These are phyloP conservation scores for Lactuca sativa DNA, from an alignment of 129 eudicot species.

Conservation along the genomic window DNA sequence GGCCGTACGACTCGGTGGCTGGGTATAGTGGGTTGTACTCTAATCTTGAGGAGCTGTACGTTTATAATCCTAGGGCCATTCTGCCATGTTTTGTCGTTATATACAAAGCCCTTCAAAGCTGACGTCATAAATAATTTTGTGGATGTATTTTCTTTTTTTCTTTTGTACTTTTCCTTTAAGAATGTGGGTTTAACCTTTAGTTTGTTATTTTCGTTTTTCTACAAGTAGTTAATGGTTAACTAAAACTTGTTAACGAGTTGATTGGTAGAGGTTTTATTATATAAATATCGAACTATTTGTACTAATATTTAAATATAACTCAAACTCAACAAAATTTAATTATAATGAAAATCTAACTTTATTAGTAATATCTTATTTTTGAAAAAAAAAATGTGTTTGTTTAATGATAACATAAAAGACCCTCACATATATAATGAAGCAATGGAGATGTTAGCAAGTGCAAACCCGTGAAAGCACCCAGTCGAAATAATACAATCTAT, in stretches of 20 bases:
- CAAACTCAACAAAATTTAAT: too few species aligned
- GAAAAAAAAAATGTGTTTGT: too few species aligned
- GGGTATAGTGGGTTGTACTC: conserved; percentile 71
- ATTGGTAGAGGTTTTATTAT: background rate
- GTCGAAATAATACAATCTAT: too few species aligned
- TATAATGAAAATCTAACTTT: too few species aligned
- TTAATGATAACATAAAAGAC: too few species aligned
- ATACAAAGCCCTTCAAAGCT: conserved; percentile 55
- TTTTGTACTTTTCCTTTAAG: background rate
- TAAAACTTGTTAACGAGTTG: background rate
- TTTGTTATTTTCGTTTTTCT: background rate
- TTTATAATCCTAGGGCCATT: conserved; percentile 81
- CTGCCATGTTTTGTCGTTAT: conserved; percentile 96
- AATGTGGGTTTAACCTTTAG: background rate
- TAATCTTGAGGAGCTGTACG: conserved; percentile 86
- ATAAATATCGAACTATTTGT: background rate
- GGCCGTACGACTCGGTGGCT: conserved; percentile 82
- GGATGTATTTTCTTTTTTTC: background rate
- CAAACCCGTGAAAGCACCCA: too few species aligned
- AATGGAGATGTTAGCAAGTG: too few species aligned
- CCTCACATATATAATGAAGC: too few species aligned
- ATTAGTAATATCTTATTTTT: too few species aligned
- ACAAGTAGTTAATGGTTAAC: background rate
- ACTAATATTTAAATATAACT: too few species aligned
- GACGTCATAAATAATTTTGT: conserved; percentile 11